Evolutionary conservation across 495 filamentous ascomycete genomes (phyloP), one percentile per base, ranked within the genome.

Genomic region (Bacidia rubella): DNA sequence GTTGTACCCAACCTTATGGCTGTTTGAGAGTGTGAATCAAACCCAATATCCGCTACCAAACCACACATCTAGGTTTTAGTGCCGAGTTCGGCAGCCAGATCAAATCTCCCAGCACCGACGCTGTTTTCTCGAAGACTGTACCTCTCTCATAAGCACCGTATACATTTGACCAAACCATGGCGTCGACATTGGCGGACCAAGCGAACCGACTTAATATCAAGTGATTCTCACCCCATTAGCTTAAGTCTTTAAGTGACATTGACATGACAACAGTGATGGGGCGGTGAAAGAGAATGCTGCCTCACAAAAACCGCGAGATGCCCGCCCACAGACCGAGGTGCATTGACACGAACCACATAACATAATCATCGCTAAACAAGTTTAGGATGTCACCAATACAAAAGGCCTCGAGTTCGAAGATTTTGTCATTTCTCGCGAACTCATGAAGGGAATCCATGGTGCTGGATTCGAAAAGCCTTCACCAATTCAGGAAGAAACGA

Each of bases 391-490:
- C 40, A 96, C 90, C 42, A 86, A 85, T 52, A 97, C 90, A 2
- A 99, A 95, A 72, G 92, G 92, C 49, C 74, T 97, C 53, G 92
- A 97, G 53, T 99, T 95, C 58, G 92, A 97, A 63, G 90, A 99
- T 53, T 95, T 99, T 60, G 83, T 82, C 54, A 83, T 97, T 62
- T 93, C 92, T 67, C 81, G 92, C 51, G 86, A 94, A 59, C 74
- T 99, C 25, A 77, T 99, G 71, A 97, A 96, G 89, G 92, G 92
- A 27, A 96, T 99, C 51, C 97, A 97, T 67, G 93, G 96, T 70
- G 92, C 92, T 58, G 92, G 92, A 47, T 99, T 95, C 68, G 92
- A 99, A 63, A 96, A 94, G 68, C 92, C 92, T 1, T 99, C 92
- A 44, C 92, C 92, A 15, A 97, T 99, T 57, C 92, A 99, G 78